These are phyloP conservation scores for Cryphonectria parasitica DNA, from an alignment of 2,329 filamentous ascomycete species.

Conservation along the genomic window DNA sequence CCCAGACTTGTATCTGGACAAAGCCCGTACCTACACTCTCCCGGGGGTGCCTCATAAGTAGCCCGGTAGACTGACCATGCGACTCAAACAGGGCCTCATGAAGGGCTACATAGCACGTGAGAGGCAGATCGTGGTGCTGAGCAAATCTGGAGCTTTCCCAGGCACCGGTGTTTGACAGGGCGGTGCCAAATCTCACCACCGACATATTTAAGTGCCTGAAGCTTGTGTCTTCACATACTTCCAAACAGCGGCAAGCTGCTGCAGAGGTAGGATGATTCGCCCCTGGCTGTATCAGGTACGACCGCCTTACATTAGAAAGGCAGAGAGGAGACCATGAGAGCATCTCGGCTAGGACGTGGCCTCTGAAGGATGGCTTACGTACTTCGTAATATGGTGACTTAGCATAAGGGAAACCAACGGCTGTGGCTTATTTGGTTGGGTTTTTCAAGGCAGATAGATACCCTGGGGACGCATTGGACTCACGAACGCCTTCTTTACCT, in stretches of 20 bases:
- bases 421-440: background rate
- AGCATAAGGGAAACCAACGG: background rate
- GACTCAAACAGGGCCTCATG: conserved; percentile 74
- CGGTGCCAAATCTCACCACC: no score
- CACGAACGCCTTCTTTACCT: background rate
- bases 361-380: background rate
- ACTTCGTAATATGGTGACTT: background rate
- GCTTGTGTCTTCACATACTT: background rate
- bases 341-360: background rate
- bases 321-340: background rate
- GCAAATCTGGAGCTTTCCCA: conserved; percentile 91
- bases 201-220: no score
- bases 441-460: background rate
- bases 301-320: background rate
- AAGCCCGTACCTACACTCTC: background rate
- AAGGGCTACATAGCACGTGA: conserved; percentile 98
- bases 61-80: conserved; percentile 34
- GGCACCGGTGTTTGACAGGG: conserved; percentile 71
- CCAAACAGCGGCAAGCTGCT: no score
- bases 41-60: background rate
- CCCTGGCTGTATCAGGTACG: background rate
- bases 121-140: conserved; percentile 86
- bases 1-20: background rate
- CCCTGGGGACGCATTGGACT: background rate
- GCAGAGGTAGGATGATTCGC: background rate